Evolutionary conservation across 192 early-diverging fungal species (phyloP), one percentile per base, ranked within the genome.

Genomic region (Haplosporangium gracile): DNA sequence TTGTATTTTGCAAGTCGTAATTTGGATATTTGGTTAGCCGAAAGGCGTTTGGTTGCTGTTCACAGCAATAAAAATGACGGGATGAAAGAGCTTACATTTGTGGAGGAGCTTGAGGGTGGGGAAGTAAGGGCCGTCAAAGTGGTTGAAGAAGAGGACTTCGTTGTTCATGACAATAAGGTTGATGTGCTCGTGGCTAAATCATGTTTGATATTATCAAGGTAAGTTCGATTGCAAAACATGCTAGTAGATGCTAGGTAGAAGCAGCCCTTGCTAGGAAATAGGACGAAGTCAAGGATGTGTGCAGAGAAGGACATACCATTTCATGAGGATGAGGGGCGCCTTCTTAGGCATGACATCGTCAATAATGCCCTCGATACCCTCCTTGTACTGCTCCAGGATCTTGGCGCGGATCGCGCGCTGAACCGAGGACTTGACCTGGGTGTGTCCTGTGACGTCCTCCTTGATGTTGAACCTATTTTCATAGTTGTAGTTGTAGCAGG

Each of bases 341-440:
- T 99, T 99, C 83, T 99, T 99, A n/a, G 99, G 99, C 79, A 99
- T 88, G 29, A 99, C 89, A 47, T 98, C 97, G 81, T 99, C 98
- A 63, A 98, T 90, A 85, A 95, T 92, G 20, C 95, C 89, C 77
- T 95, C 95, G 5, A 99, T 89, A 39, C 83, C 83, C 38, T 90
- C 90, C n/a, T 97, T 98, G 83, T 96, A 98, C 83, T 98, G 95
- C 68, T 96, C 96, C 45, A 93, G 71, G 36, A 99, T 95, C 90
- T 96, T 97, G 49, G 95, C 84, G 65, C 97, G 92, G 78, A 99
- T 95, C 0, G 85, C 90, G 40, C 98, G 93, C 79, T 97, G 96
- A 26, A 97, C 95, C 38, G 98, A 98, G 43, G 96, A 94, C 90
- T 99, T 99, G 74, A 97, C 92, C 83, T 96, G 94, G 70, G 95